These are phyloP conservation scores for Annulohypoxylon stygium DNA, from an alignment of 495 filamentous ascomycete genomes.

Conservation along the genomic window DNA sequence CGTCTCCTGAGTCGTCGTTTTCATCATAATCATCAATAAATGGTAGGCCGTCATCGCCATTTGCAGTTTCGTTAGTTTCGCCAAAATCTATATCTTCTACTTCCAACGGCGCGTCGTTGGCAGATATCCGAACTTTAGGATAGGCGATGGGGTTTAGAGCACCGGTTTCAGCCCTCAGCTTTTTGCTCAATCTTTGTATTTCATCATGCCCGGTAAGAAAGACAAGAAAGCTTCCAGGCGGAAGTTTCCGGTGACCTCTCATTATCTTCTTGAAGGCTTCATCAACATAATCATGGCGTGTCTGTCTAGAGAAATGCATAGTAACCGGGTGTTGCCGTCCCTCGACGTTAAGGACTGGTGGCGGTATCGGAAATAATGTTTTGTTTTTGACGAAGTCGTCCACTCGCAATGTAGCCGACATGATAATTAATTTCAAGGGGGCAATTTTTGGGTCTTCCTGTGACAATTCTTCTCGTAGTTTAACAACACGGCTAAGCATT, in stretches of 20 bases:
- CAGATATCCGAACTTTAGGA: slow-evolving; percentile 78
- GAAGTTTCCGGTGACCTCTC: slow-evolving; percentile 89
- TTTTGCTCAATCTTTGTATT: slow-evolving; percentile 81
- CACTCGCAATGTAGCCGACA: slow-evolving; percentile 94
- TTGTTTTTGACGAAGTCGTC: slow-evolving; percentile 90
- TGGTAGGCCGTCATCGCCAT: slow-evolving; percentile 51
- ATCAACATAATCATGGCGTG: slow-evolving; percentile 87
- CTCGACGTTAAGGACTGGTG: slow-evolving; percentile 89
- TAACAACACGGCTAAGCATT: slow-evolving; percentile 93
- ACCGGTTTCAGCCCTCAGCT: slow-evolving; percentile 78
- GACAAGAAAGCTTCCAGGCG: slow-evolving; percentile 91
- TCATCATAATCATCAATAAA: slow-evolving; percentile 59
- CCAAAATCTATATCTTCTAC: slow-evolving; percentile 90
- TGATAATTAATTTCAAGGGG: slow-evolving; percentile 94
- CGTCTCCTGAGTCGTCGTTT: slow-evolving; percentile 65
- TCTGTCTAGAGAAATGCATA: slow-evolving; percentile 86
- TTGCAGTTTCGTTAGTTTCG: slow-evolving; percentile 62
- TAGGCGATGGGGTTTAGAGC: slow-evolving; percentile 64
- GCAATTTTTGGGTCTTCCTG: slow-evolving; percentile 67
- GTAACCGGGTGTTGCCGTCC: slow-evolving; percentile 95
- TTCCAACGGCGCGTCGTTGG: slow-evolving; percentile 83
- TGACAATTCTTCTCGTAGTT: slow-evolving; percentile 66
- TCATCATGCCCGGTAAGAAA: slow-evolving; percentile 97
- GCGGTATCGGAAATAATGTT: slow-evolving; percentile 81
- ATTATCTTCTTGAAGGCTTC: slow-evolving; percentile 90